Percentiles rank a stretch among this genome's conserved stretches.
Conservation (phyloP, 2,329 filamentous ascomycete species). For the Pseudopyrenochaeta lycopersici region DNA sequence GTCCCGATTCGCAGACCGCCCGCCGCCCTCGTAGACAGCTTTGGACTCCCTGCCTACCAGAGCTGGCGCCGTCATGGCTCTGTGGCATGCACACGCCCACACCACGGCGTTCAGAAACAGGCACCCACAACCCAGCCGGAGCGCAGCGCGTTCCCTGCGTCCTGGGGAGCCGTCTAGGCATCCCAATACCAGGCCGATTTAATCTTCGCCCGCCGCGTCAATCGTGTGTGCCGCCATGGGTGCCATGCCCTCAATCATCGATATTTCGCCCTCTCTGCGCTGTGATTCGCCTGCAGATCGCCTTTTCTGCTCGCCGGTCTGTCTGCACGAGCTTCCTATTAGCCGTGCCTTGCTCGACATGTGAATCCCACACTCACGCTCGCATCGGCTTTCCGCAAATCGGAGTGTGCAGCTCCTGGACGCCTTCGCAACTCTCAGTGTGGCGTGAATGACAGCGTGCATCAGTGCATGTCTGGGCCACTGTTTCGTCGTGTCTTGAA, state of each 20-base stretch:
- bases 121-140: too few relatives aligned
- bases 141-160: neutral
- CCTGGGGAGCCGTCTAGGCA: neutral
- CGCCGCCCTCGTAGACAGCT: constrained; percentile 11
- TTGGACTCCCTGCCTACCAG: constrained; percentile 7
- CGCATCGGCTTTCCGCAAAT: constrained; percentile 10
- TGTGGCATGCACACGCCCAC: constrained; percentile 12
- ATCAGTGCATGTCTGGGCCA: constrained; percentile 12
- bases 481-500: constrained; percentile 4
- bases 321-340: constrained; percentile 17
- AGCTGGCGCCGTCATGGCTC: constrained; percentile 7
- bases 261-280: constrained; percentile 11
- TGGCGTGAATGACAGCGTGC: constrained; percentile 9
- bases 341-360: constrained; percentile 16
- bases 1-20: constrained; percentile 15
- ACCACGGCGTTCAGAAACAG: constrained; percentile 4
- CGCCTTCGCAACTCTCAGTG: neutral
- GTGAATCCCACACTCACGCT: constrained; percentile 6
- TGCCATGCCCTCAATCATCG: constrained; percentile 1
- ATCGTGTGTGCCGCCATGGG: constrained; percentile 1
- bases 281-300: constrained; percentile 26
- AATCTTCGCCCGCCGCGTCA: neutral
- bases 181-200: neutral
- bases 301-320: constrained; percentile 27
- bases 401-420: constrained; percentile 1